These are phyloP conservation scores for Dactylellina parvicollis DNA, from an alignment of 2,329 filamentous ascomycete genomes.

Conservation along the genomic window DNA sequence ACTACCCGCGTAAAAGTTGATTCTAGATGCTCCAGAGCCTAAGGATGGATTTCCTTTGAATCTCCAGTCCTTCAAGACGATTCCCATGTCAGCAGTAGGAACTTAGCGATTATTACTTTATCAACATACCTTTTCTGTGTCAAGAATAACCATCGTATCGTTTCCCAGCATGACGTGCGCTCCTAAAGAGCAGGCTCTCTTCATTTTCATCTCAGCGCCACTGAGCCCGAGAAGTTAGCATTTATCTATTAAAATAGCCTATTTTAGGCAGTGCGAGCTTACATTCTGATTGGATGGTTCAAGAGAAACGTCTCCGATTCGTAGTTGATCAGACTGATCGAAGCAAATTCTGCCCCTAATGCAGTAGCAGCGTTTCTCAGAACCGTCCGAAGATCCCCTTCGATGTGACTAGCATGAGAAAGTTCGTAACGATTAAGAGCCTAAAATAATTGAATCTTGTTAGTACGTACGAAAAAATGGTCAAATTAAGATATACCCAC, in stretches of 20 bases:
- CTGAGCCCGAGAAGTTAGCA: constrained; percentile 53
- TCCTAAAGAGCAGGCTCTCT: constrained; percentile 59
- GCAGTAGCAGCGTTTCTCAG: constrained; percentile 33
- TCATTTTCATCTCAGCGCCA: constrained; percentile 54
- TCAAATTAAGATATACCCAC: constrained; percentile 9
- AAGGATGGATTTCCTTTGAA: constrained; percentile 60
- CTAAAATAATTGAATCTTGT: not conserved
- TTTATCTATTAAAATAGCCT: not conserved
- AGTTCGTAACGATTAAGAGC: constrained; percentile 31
- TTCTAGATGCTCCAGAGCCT: constrained; percentile 54
- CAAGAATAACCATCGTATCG: constrained; percentile 60
- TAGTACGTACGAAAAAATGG: too few species aligned
- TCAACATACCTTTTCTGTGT: constrained; percentile 59
- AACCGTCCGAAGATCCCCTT: constrained; percentile 42
- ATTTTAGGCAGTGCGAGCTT: not conserved
- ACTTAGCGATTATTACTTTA: not conserved
- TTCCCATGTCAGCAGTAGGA: not conserved
- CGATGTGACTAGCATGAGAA: constrained; percentile 29
- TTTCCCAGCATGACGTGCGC: constrained; percentile 60
- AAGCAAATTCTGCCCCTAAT: constrained; percentile 55
- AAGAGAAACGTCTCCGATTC: constrained; percentile 58
- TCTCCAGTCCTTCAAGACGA: constrained; percentile 60
- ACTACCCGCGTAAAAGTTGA: constrained; percentile 61
- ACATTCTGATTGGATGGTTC: constrained; percentile 52
- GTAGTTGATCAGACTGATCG: constrained; percentile 60